Base-by-base conservation (phyloP, 2,329 filamentous ascomycete genomes). In the Exutisphaerella laricina region DNA sequence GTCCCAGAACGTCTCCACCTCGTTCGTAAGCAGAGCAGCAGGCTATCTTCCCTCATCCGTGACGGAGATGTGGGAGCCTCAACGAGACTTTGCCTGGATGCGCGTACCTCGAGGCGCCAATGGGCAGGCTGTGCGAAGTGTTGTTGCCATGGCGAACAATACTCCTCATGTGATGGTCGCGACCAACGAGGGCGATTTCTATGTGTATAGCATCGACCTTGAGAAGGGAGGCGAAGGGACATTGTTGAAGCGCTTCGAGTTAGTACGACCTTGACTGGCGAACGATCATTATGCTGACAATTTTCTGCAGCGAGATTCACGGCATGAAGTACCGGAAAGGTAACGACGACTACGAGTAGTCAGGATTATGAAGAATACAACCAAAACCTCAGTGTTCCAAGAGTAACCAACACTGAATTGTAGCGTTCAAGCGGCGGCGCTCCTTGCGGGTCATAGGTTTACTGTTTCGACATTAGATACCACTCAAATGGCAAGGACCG, bases 121-220 rank as follows among this genome's bases (percentile, higher is more conserved):
- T 25, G 66, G 63, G 13, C 55, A 59, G 22, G 82, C 86, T 0
- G 66, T 94, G 29, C 76, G 85, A 53, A 95, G 88, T 53, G 90
- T 98, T n/a, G 92, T 98, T 31, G 90, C 92, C 6, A 94, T 98
- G 83, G 95, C 87, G 62, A 92, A 84, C 59, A 94, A 82, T 61
- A 89, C 85, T 18, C 92, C 92, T 1, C 89, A 97, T 58, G 86
- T 98, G 36, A 97, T 98, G 89, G 87, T 97, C 0, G 89, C 96
- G 10, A 98, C 92, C 0, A 96, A 85, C 56, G 92, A 98, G 62
- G 92, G 92, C 7, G 84, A 84, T 17, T 97, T 96, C 60, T 95
- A 92, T 57, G 84, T 97, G 21, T 98, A 90, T 67, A 90, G 87
- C 53, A 88, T 98, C 41, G 89, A 98, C 63, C 79, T 98, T 71